Base-by-base conservation (phyloP, 2,329 filamentous ascomycete genomes). In the Pseudopyricularia cyperi region DNA sequence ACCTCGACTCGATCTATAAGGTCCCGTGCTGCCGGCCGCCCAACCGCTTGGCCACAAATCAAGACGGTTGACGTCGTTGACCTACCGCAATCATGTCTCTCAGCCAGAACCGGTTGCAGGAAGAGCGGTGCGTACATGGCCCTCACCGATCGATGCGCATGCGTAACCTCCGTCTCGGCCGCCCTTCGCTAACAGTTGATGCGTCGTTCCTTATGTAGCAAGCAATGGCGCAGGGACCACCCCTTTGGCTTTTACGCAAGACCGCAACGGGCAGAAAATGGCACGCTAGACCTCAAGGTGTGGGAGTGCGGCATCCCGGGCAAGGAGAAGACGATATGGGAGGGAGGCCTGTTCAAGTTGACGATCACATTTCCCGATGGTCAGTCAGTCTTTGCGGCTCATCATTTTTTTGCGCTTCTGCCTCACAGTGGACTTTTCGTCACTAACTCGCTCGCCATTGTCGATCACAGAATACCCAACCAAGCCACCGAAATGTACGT, bases 261-360 rank as follows among this genome's bases (percentile, higher is more conserved):
- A 64, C 93, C 94, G 12, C 74, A 83, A 56, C 86, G 91, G 60
- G 90, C 82, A 56, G 68, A 83, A 17, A 78, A 88, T 58, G 90
- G 89, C 52, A 81, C 89, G 1, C 77, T 97, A 51, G 93, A 98
- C 64, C 75, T 98, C 57, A 95, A 96, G 76, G 80, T 82, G 57
- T 98, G 93, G 93, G 90, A 97, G 61, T 97, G 93, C 63, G 90
- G 90, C 44, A 87, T 98, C 44, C 93, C 93, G 3, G 93, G 94
- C 62, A 96, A 95, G 66, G 84, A 95, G 55, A 93, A 94, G 73
- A 98, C 94, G 0, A 83, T 97, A 22, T 98, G 93, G 93, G 90
- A 95, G 63, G 90, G 90, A n/a, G 93, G 93, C 2, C 72, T 96
- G 11, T 97, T 97, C 74, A 98, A 97, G 73, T 73, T 98, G 54